A percentile compares a stretch with the other conserved stretches of the same genome.
These are phyloP conservation scores for Pseudozyma sp. DNA, from an alignment of 1,284 basidiomycete genomes.

Conservation along the genomic window DNA sequence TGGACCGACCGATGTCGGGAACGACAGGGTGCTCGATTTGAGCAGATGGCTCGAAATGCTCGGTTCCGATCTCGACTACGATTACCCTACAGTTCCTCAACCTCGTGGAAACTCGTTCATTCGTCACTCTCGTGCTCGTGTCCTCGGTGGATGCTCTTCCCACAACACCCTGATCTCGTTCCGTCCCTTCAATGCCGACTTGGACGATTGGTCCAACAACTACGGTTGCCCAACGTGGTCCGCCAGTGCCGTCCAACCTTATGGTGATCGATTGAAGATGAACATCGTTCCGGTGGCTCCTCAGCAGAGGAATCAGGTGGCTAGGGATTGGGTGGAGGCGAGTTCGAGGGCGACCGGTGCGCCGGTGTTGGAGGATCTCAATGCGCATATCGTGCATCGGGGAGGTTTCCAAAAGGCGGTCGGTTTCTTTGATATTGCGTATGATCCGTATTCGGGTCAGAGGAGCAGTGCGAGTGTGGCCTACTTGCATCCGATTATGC, in stretches of 20 bases:
- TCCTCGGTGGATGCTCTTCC: slow-evolving; percentile 69
- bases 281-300: slow-evolving; percentile 68
- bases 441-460: slow-evolving; percentile 67
- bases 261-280: slow-evolving; percentile 68
- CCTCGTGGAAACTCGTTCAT: slow-evolving; percentile 69
- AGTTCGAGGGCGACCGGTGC: slow-evolving; percentile 61
- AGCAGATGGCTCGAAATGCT: slow-evolving; percentile 68
- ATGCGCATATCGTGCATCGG: slow-evolving; percentile 64
- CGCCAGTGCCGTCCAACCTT: slow-evolving; percentile 62
- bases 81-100: slow-evolving; percentile 67
- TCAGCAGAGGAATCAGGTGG: slow-evolving; percentile 68
- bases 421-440: slow-evolving; percentile 69
- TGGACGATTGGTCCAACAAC: slow-evolving; percentile 68
- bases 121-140: slow-evolving; percentile 67
- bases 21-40: slow-evolving; percentile 67
- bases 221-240: slow-evolving; percentile 66
- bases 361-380: slow-evolving; percentile 65
- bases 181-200: slow-evolving; percentile 68
- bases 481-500: slow-evolving; percentile 70
- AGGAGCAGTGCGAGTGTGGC: slow-evolving; percentile 66
- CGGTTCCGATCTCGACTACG: slow-evolving; percentile 68
- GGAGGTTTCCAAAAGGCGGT: slow-evolving; percentile 65
- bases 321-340: slow-evolving; percentile 67
- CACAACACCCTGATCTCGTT: slow-evolving; percentile 70
- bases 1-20: slow-evolving; percentile 65